A percentile compares a stretch with the other conserved stretches of the same genome.
phyloP scores from a whole-genome alignment of 2,329 filamentous ascomycete species.

The Colletotrichum cereale region DNA sequence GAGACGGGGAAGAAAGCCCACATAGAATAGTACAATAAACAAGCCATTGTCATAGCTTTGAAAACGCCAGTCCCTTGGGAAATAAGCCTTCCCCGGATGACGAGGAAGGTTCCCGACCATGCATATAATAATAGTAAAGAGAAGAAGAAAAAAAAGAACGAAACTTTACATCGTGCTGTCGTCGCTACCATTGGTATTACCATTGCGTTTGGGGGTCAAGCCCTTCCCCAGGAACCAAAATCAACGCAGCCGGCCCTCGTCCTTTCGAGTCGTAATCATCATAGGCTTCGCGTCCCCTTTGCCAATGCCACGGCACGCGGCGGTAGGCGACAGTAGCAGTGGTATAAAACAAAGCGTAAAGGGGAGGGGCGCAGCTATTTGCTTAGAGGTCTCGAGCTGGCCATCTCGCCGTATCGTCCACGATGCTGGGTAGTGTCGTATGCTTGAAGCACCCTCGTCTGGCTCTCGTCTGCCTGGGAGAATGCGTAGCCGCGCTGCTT shows the following conservation, averaged over 20 bases:
- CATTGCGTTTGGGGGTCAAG: constrained; percentile 34
- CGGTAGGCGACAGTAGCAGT: neutral
- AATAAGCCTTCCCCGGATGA: neutral
- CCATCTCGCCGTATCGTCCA: constrained; percentile 97
- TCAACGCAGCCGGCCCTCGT: constrained; percentile 33
- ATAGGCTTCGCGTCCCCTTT: constrained; percentile 17
- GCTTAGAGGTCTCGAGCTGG: constrained; percentile 56
- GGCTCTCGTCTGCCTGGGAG: constrained; percentile 95
- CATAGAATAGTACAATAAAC: constrained; percentile 2
- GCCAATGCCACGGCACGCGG: neutral
- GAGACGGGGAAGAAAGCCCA: neutral
- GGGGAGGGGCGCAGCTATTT: constrained; percentile 10
- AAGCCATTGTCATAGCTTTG: constrained; percentile 2
- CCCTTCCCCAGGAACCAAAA: constrained; percentile 24
- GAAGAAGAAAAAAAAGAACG: constrained; percentile 14
- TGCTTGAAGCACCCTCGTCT: constrained; percentile 93
- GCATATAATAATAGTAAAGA: constrained; percentile 36
- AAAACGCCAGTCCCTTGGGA: constrained; percentile 31
- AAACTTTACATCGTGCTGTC: constrained; percentile 41
- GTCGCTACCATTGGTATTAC: constrained; percentile 39
- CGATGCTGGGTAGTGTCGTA: constrained; percentile 96
- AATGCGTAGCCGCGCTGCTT: constrained; percentile 99
- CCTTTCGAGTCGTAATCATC: constrained; percentile 40
- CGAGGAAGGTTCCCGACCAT: constrained; percentile 23
- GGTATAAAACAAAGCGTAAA: neutral